A percentile compares a stretch with the other conserved stretches of the same genome.
Evolutionary conservation across 768 basidiomycete species (phyloP).

Genomic region (Panaeolus papilionaceus): DNA sequence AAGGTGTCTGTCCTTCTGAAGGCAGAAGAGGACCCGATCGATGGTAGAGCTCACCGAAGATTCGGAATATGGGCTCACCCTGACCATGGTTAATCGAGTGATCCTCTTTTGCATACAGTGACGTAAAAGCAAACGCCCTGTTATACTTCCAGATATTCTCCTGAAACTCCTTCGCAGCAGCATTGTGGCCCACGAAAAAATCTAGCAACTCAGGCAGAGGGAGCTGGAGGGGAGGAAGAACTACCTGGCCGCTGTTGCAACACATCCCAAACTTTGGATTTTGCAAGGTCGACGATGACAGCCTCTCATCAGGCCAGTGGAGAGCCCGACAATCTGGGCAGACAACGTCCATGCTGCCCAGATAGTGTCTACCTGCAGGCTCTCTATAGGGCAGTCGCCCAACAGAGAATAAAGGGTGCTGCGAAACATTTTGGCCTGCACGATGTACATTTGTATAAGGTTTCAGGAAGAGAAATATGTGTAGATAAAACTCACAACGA

Average conservation of each 20-base stretch:
- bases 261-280: not conserved
- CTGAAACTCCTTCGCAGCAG: not conserved
- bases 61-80: conserved; percentile 13
- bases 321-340: conserved; percentile 2
- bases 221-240: not conserved
- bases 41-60: conserved; percentile 13
- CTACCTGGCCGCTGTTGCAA: not conserved
- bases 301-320: conserved; percentile 8
- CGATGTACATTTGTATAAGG: not conserved
- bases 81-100: conserved; percentile 5
- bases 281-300: not conserved
- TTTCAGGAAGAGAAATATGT: no score
- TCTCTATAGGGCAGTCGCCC: conserved; percentile 6
- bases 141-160: conserved; percentile 18
- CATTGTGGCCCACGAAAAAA: not conserved
- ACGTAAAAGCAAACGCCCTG: conserved; percentile 15
- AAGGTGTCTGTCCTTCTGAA: not conserved
- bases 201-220: not conserved
- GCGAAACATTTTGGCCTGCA: not conserved
- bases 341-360: not conserved
- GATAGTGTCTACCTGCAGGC: not conserved
- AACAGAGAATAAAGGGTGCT: not conserved
- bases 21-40: conserved; percentile 8
- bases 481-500: no score
- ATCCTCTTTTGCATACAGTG: conserved; percentile 2